phyloP scores from a whole-genome alignment of 1,139 yeast genomes.

The Eremothecium gossypii region DNA sequence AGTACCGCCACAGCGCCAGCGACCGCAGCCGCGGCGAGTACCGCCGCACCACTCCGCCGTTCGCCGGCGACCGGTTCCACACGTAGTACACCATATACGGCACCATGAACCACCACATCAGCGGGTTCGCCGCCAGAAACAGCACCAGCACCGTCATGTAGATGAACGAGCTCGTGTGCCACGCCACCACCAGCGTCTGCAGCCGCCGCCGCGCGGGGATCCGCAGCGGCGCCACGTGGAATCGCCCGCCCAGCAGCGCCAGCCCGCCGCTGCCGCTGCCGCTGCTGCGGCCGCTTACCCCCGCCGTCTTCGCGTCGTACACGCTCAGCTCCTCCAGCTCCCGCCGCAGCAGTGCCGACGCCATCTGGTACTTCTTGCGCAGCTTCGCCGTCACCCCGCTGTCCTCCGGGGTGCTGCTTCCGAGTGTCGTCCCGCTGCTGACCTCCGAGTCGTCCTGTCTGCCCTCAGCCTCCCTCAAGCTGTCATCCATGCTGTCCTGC shows the following conservation, averaged over 20 bases:
- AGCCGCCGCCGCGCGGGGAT: slow-evolving; percentile 52
- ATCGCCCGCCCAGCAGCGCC: neutral
- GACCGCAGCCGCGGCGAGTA: slow-evolving; percentile 51
- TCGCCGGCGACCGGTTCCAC: slow-evolving; percentile 56
- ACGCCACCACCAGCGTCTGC: slow-evolving; percentile 62
- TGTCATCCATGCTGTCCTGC: no score
- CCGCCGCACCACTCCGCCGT: slow-evolving; percentile 58
- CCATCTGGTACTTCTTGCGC: slow-evolving; percentile 1
- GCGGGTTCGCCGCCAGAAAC: slow-evolving; percentile 53
- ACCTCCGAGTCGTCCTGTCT: no score
- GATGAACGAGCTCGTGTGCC: slow-evolving; percentile 74
- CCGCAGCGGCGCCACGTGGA: slow-evolving; percentile 19
- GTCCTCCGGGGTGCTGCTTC: neutral
- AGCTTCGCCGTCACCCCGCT: neutral
- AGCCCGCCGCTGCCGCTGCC: slow-evolving; percentile 4
- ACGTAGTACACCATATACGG: slow-evolving; percentile 50
- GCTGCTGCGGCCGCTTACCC: no score
- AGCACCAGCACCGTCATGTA: slow-evolving; percentile 45
- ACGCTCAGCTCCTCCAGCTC: slow-evolving; percentile 3
- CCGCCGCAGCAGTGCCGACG: slow-evolving; percentile 1
- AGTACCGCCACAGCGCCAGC: slow-evolving; percentile 59
- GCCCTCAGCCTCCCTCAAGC: no score
- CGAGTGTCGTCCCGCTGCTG: no score
- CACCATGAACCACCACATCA: slow-evolving; percentile 57
- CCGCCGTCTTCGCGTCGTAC: neutral